Percentiles rank a stretch among this genome's conserved stretches.
Conservation (phyloP, 495 filamentous ascomycete species). For the Penicillium bovifimosum region DNA sequence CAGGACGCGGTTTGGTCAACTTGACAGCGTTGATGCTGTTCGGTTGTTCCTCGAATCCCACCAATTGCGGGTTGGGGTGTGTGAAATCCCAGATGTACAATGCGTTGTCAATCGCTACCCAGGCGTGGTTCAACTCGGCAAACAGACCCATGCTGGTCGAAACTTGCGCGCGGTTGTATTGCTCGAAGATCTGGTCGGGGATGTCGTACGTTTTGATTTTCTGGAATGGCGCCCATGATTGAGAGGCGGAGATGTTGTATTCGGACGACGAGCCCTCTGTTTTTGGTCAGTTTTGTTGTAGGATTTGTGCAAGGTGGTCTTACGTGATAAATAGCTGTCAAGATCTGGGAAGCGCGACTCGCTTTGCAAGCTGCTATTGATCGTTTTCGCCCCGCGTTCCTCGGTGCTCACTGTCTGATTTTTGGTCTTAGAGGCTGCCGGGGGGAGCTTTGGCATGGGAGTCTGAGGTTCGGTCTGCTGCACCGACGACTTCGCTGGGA, state of each 20-base stretch:
- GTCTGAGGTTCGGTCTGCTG: constrained; percentile 23
- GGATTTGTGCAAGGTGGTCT: constrained; percentile 30
- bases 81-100: constrained; percentile 98
- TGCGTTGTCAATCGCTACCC: constrained; percentile 91
- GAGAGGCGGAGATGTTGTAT: constrained; percentile 65
- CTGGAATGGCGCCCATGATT: constrained; percentile 85
- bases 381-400: constrained; percentile 72
- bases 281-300: constrained; percentile 5
- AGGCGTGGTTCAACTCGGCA: constrained; percentile 87
- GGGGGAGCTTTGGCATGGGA: constrained; percentile 34
- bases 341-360: constrained; percentile 85
- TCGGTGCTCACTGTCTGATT: constrained; percentile 54
- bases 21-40: constrained; percentile 82
- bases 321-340: constrained; percentile 85
- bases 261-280: constrained; percentile 82
- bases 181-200: constrained; percentile 81
- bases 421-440: constrained; percentile 31
- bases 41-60: constrained; percentile 84
- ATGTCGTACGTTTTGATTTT: constrained; percentile 75
- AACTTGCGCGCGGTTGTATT: constrained; percentile 78
- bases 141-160: constrained; percentile 89
- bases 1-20: constrained; percentile 67
- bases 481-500: constrained; percentile 16
- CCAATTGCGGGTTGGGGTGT: constrained; percentile 75
- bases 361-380: constrained; percentile 67